Percentiles rank a stretch among this genome's conserved stretches.
Conservation (phyloP, 2,329 filamentous ascomycete species). For the Hymenoscyphus fraxineus region DNA sequence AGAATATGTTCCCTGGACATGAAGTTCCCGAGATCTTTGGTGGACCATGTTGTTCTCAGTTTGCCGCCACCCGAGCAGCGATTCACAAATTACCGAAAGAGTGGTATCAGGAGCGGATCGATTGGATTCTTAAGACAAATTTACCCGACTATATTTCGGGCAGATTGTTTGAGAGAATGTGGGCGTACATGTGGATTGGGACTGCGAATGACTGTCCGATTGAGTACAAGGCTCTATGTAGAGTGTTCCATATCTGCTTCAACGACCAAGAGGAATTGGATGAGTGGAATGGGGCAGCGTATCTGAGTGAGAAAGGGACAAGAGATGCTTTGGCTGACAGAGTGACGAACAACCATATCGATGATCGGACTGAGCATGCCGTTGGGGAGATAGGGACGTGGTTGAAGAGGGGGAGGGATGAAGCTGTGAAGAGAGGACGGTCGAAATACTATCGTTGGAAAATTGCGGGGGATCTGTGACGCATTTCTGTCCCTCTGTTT, state of each 20-base stretch:
- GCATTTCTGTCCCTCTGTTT: neutral
- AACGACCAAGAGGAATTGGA: constrained; percentile 11
- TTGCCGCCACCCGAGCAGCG: constrained; percentile 53
- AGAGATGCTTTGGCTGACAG: neutral
- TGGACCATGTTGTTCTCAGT: constrained; percentile 60
- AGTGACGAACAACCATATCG: neutral
- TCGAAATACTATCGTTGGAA: constrained; percentile 3
- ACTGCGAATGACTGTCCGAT: constrained; percentile 19
- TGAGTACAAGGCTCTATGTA: constrained; percentile 17
- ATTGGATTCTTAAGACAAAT: constrained; percentile 54
- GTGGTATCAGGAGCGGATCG: constrained; percentile 52
- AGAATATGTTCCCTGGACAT: constrained; percentile 12
- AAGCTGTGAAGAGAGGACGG: constrained; percentile 13
- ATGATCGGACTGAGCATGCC: neutral
- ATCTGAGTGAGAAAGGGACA: neutral
- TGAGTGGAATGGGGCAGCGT: constrained; percentile 7
- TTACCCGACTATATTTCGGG: constrained; percentile 51
- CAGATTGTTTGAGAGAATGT: constrained; percentile 59
- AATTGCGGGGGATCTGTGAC: constrained; percentile 5
- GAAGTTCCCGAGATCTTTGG: constrained; percentile 45
- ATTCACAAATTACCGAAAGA: constrained; percentile 44
- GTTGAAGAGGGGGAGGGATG: constrained; percentile 6
- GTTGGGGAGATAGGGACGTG: constrained; percentile 4
- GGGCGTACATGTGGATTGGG: constrained; percentile 42
- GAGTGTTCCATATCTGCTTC: constrained; percentile 17